A percentile compares a stretch with the other conserved stretches of the same genome.
These are phyloP conservation scores for Clarireedia sp. DNA, from an alignment of 2,329 filamentous ascomycete species.

Conservation along the genomic window DNA sequence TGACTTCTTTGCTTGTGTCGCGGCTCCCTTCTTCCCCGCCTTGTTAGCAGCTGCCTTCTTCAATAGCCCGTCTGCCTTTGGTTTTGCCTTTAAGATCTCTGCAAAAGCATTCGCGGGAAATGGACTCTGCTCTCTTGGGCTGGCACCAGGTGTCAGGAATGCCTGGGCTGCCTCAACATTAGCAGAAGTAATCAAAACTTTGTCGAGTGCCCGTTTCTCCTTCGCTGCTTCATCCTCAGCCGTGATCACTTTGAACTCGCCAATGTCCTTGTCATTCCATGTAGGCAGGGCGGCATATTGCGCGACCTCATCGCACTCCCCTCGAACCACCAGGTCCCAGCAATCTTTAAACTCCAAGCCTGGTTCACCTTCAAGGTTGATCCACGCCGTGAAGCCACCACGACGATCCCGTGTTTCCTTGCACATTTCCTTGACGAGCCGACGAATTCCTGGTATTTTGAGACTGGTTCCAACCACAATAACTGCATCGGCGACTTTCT, in stretches of 20 bases:
- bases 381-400: conserved; percentile 86
- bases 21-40: background rate
- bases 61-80: background rate
- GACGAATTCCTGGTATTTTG: conserved; percentile 86
- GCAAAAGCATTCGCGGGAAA: conserved; percentile 15
- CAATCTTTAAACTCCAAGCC: conserved; percentile 80
- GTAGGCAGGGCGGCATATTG: conserved; percentile 55
- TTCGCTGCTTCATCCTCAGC: conserved; percentile 35
- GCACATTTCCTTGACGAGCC: conserved; percentile 87
- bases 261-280: conserved; percentile 49
- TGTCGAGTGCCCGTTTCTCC: conserved; percentile 32
- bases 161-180: conserved; percentile 35
- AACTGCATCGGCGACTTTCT: conserved; percentile 78
- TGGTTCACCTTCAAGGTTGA: conserved; percentile 83
- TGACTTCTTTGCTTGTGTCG: conserved; percentile 3
- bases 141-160: conserved; percentile 51
- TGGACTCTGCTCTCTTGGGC: conserved; percentile 40
- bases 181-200: conserved; percentile 35
- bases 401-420: conserved; percentile 72
- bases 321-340: conserved; percentile 85
- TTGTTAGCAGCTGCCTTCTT: background rate
- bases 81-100: background rate
- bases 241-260: conserved; percentile 39
- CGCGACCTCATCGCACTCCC: conserved; percentile 83
- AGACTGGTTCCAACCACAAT: conserved; percentile 93